Base-by-base conservation (phyloP, 2,329 filamentous ascomycete genomes). In the Colletotrichum euphorbiae region DNA sequence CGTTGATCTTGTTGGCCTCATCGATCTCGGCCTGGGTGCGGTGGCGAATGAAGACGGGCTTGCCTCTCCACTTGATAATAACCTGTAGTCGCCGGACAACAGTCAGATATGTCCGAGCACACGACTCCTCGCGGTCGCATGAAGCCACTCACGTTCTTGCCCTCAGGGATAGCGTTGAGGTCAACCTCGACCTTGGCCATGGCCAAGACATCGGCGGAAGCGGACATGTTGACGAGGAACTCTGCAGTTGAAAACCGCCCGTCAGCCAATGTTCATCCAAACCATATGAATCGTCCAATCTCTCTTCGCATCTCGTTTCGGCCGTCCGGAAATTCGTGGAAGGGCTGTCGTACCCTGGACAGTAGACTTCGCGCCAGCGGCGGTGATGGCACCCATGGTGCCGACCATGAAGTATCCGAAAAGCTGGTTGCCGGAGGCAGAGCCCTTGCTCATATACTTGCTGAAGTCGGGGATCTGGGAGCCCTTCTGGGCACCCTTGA, bases 11-110 rank as follows among this genome's bases (percentile, higher is more conserved):
- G 85, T 98, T 94, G 81, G 96, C 96, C 84, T 98, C 93, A 78
- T 94, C 90, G 85, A 99, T 98, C 86, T 99, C 96, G 77, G 88
- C 86, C 77, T 89, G 84, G 76, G 96, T 99, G 79, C 96, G 93
- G 91, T 99, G 96, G 82, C 96, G 94, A 89, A 99, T 94, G 88
- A 99, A 99, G 81, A 99, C 94, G 82, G 96, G 96, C 92, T 99
- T 99, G 82, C 96, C 96, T 87, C 96, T 93, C 96, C 96, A 99
- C 87, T 99, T 99, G 88, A 99, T 97, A 82, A 99, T 97, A 81
- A 99, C 91, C 92, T 94, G 77, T 31, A 6, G 15, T n/a, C 60
- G 28, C 17, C 1, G n/a, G 11, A 33, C 42, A 21, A 69, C 57
- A 70, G 66, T 43, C 51, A 2, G 1, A 15, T 4, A 38, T 38